Conservation (phyloP, 2,329 filamentous ascomycete genomes). For the Colletotrichum abscissum region DNA sequence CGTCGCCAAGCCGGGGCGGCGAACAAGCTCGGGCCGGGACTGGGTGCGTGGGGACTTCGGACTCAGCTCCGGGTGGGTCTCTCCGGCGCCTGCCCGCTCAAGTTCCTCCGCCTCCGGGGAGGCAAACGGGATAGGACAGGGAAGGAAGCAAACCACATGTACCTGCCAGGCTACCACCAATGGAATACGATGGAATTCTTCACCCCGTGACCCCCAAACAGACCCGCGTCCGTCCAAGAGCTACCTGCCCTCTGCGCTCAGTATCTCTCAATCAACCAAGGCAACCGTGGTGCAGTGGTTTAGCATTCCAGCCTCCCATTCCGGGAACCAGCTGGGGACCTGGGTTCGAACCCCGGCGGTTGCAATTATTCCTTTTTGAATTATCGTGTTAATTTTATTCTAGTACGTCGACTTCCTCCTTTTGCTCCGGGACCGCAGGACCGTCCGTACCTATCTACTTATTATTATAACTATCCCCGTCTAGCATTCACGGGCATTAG, state of each 20-base stretch:
- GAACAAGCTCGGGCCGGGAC: background rate
- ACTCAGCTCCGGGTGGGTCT: conserved; percentile 1
- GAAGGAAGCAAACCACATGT: conserved; percentile 14
- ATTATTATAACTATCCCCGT: too few relatives aligned
- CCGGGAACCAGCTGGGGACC: conserved; percentile 25
- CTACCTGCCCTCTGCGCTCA: background rate
- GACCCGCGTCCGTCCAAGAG: background rate
- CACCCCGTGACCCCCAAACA: too few relatives aligned
- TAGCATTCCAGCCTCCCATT: conserved; percentile 35
- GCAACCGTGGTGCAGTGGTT: conserved; percentile 34
- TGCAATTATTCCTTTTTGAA: background rate
- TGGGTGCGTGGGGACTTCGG: background rate
- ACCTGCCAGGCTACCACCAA: background rate
- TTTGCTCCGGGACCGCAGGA: background rate
- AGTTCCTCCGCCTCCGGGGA: background rate
- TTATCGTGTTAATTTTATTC: fast-evolving
- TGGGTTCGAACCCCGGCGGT: conserved; percentile 34
- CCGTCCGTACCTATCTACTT: too few relatives aligned
- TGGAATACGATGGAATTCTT: background rate
- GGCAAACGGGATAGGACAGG: conserved; percentile 19
- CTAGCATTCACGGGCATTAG: too few relatives aligned
- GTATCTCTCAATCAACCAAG: conserved; percentile 14
- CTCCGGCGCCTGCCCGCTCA: conserved; percentile 3
- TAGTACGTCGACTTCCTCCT: background rate
- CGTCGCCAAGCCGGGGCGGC: background rate